phyloP scores from a whole-genome alignment of 208 protist genomes.

The Wallacemonas rigidus region DNA sequence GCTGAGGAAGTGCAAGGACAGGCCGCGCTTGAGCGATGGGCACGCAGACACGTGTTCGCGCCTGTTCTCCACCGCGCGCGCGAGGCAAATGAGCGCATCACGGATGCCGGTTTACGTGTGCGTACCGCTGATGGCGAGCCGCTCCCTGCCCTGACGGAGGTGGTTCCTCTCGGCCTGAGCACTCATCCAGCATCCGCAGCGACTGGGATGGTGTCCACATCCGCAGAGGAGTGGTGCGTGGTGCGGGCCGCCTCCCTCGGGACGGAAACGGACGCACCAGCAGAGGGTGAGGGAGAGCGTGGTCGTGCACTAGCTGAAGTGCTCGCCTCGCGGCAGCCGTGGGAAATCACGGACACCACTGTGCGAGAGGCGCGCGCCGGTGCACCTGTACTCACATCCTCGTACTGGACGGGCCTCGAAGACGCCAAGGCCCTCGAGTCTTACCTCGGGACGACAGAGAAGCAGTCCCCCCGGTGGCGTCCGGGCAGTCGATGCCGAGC shows the following conservation, averaged over 20 bases:
- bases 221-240: neutral
- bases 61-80: slow-evolving; percentile 31
- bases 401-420: slow-evolving; percentile 50
- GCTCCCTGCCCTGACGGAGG: slow-evolving; percentile 1
- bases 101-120: neutral
- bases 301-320: neutral
- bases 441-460: neutral
- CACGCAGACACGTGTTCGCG: slow-evolving; percentile 28
- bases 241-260: neutral
- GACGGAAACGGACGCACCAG: neutral
- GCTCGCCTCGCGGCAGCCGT: slow-evolving; percentile 12
- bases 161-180: neutral
- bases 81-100: slow-evolving; percentile 22
- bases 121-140: neutral
- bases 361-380: neutral
- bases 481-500: neutral
- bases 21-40: neutral
- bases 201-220: neutral
- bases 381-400: neutral
- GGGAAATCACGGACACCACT: neutral
- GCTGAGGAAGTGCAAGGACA: neutral
- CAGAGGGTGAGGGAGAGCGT: neutral
- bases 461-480: neutral
- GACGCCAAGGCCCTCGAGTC: slow-evolving; percentile 38
- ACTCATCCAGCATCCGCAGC: too few species aligned